Conservation (phyloP, 2,329 filamentous ascomycete species). For the Nemania sp. region DNA sequence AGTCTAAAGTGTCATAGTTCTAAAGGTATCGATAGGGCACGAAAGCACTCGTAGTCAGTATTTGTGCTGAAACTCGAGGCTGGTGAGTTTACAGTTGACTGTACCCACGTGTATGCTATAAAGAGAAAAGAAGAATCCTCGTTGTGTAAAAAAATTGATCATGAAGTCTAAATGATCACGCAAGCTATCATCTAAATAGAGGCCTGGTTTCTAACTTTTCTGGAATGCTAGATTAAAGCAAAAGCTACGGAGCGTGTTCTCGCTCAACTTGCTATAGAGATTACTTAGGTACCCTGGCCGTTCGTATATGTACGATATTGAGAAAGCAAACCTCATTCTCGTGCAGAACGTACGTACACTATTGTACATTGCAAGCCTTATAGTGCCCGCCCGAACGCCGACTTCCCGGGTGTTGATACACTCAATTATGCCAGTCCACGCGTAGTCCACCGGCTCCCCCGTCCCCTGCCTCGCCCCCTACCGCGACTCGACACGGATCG, state of each 20-base stretch:
- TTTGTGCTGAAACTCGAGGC: no score
- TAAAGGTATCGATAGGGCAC: no score
- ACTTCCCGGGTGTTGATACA: not conserved
- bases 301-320: not conserved
- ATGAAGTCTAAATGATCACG: not conserved
- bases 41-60: no score
- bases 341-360: not conserved
- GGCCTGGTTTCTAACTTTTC: not conserved
- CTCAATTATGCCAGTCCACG: constrained; percentile 57
- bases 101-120: no score
- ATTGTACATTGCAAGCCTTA: not conserved
- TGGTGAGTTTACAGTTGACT: no score
- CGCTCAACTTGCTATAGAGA: not conserved
- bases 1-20: no score
- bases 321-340: not conserved
- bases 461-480: constrained; percentile 35
- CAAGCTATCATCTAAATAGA: not conserved
- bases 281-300: not conserved
- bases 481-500: constrained; percentile 59
- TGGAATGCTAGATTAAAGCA: not conserved
- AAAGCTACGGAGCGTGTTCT: not conserved
- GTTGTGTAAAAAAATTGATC: not conserved
- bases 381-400: not conserved
- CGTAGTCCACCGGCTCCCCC: constrained; percentile 33
- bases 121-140: not conserved